Evolutionary conservation across 75 land plant genomes (phyloP).

Genomic region (Picea glauca): DNA sequence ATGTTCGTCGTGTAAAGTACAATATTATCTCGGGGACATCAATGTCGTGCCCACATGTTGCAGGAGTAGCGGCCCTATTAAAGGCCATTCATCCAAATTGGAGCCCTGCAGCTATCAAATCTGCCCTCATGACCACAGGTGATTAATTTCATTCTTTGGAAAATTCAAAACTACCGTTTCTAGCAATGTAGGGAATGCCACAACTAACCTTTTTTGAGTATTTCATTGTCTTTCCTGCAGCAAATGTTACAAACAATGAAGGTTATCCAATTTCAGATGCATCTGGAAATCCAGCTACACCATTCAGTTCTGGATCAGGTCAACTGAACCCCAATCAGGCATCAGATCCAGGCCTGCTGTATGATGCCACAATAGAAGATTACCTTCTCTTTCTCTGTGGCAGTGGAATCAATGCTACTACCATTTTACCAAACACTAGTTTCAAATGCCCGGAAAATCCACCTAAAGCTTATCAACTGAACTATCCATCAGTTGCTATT

Average conservation of each 20-base stretch:
- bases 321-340: slow-evolving; percentile 33
- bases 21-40: slow-evolving; percentile 33
- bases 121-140: slow-evolving; percentile 88
- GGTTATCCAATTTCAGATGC: slow-evolving; percentile 43
- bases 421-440: too few species aligned
- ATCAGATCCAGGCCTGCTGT: slow-evolving; percentile 44
- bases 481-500: too few species aligned
- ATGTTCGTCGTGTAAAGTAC: slow-evolving; percentile 35
- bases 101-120: slow-evolving; percentile 84
- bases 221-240: slow-evolving; percentile 11
- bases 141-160: slow-evolving; percentile 38
- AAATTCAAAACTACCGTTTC: not conserved
- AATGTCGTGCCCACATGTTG: slow-evolving; percentile 94
- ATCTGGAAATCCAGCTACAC: slow-evolving; percentile 56
- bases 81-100: slow-evolving; percentile 78
- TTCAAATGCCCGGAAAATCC: too few species aligned
- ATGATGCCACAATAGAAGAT: slow-evolving; percentile 35
- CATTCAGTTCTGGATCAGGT: slow-evolving; percentile 55
- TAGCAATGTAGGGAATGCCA: not conserved
- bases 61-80: slow-evolving; percentile 75
- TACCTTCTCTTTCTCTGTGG: too few species aligned
- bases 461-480: too few species aligned
- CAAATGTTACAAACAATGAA: slow-evolving; percentile 25
- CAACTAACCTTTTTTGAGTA: not conserved
- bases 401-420: too few species aligned